Conservation (phyloP, 1,284 basidiomycete species). For the Phellopilus nigrolimitatus region DNA sequence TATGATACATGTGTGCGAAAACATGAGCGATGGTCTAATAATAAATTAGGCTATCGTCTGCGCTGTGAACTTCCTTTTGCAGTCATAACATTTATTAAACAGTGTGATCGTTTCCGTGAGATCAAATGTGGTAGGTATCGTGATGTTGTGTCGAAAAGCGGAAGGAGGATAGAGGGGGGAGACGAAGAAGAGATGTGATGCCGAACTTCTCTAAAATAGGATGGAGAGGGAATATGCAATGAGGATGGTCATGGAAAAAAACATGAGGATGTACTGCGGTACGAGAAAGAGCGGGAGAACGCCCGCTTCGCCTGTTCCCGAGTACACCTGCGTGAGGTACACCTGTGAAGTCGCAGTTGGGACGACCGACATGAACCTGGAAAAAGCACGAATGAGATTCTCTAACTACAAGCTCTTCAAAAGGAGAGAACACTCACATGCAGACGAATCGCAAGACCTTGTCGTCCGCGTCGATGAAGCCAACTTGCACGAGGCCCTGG, state of each 20-base stretch:
- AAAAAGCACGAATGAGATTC: background rate
- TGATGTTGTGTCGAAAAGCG: background rate
- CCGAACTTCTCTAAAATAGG: slow-evolving; percentile 43
- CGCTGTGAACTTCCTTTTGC: too few species aligned
- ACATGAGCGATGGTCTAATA: too few species aligned
- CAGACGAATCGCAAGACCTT: slow-evolving; percentile 66
- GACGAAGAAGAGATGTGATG: background rate
- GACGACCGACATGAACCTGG: slow-evolving; percentile 58
- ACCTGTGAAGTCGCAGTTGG: slow-evolving; percentile 64
- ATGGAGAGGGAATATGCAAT: slow-evolving; percentile 52
- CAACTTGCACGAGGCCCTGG: slow-evolving; percentile 43
- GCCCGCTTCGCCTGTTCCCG: slow-evolving; percentile 58
- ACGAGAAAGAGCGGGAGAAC: slow-evolving; percentile 59
- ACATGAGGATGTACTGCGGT: slow-evolving; percentile 64
- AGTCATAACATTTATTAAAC: too few species aligned
- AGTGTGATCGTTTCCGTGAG: too few species aligned
- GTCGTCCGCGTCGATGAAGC: slow-evolving; percentile 50
- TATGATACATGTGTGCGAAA: too few species aligned
- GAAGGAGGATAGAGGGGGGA: background rate
- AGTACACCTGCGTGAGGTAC: slow-evolving; percentile 61
- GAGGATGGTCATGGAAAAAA: slow-evolving; percentile 55
- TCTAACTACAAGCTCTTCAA: background rate
- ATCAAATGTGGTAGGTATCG: background rate
- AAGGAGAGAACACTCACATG: slow-evolving; percentile 43
- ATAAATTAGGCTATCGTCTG: too few species aligned